Evolutionary conservation across 1,284 basidiomycete species (phyloP).

Genomic region (Irpex lacteus): DNA sequence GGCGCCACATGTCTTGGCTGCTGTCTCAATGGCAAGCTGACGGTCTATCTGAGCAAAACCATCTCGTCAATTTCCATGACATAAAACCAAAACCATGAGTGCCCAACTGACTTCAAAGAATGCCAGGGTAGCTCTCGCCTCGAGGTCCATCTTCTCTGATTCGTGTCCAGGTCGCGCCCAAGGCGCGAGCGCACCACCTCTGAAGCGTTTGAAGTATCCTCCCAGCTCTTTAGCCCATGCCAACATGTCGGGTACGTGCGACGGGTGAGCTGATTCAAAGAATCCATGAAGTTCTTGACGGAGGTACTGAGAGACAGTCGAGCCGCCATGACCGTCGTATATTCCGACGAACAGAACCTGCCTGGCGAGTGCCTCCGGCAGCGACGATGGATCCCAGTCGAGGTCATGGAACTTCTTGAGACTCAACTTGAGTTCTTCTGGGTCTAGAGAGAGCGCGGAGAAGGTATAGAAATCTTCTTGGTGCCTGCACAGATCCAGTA

Average conservation of each 20-base stretch:
- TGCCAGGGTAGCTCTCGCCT: constrained; percentile 80
- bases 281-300: constrained; percentile 77
- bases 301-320: constrained; percentile 45
- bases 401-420: constrained; percentile 59
- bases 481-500: constrained; percentile 35
- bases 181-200: constrained; percentile 71
- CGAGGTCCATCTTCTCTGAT: constrained; percentile 63
- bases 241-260: constrained; percentile 71
- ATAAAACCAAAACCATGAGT: neutral
- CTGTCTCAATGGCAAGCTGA: constrained; percentile 53
- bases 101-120: constrained; percentile 72
- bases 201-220: constrained; percentile 88
- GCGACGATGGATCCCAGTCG: constrained; percentile 69
- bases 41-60: constrained; percentile 4
- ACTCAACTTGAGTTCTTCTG: constrained; percentile 66
- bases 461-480: constrained; percentile 87
- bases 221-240: constrained; percentile 75
- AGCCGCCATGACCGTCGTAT: constrained; percentile 67
- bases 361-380: constrained; percentile 58
- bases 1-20: constrained; percentile 74
- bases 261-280: constrained; percentile 72
- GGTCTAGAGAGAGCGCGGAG: constrained; percentile 69
- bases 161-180: constrained; percentile 51
- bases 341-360: constrained; percentile 86
- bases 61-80: neutral